Evolutionary conservation across 176 grass and related monocot species (phyloP).

Genomic region (Triticum timopheevii): DNA sequence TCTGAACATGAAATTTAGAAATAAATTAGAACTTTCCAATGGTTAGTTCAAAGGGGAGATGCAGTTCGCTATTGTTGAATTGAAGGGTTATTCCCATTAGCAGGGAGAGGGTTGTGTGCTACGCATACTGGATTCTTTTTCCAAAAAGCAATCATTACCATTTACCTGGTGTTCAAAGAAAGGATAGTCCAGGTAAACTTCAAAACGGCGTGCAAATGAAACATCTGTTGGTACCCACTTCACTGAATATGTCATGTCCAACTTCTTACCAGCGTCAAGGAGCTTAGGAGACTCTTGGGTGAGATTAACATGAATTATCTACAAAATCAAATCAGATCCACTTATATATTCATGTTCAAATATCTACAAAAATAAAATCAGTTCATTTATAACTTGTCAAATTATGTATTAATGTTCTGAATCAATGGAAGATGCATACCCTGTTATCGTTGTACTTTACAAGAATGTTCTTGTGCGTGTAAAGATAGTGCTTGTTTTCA

Average conservation of each 20-base stretch:
- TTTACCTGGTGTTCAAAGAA: conserved; percentile 99
- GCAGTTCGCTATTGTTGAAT: neutral
- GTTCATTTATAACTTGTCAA: conserved; percentile 15
- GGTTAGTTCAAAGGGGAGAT: conserved; percentile 28
- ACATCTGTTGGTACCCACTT: conserved; percentile 84
- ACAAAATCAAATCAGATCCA: conserved; percentile 25
- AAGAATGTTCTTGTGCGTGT: conserved; percentile 87
- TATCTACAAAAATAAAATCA: conserved; percentile 44
- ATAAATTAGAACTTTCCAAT: conserved; percentile 22
- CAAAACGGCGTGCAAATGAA: conserved; percentile 82
- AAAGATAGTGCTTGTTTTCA: conserved; percentile 91
- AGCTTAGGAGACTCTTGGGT: conserved; percentile 94
- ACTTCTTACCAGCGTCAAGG: conserved; percentile 70
- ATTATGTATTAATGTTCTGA: neutral
- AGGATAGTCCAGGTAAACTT: conserved; percentile 98
- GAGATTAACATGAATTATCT: conserved; percentile 99
- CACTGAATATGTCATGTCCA: conserved; percentile 90
- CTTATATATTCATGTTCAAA: conserved; percentile 39
- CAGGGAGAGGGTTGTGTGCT: neutral
- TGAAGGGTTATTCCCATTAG: conserved; percentile 6
- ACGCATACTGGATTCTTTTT: neutral
- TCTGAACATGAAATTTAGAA: conserved; percentile 51
- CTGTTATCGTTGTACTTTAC: conserved; percentile 77
- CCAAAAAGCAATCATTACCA: conserved; percentile 35
- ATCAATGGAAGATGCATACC: conserved; percentile 39